Evolutionary conservation across 345 rosid species (phyloP), one percentile per base, ranked within the genome.

Genomic region (Linum tenue): DNA sequence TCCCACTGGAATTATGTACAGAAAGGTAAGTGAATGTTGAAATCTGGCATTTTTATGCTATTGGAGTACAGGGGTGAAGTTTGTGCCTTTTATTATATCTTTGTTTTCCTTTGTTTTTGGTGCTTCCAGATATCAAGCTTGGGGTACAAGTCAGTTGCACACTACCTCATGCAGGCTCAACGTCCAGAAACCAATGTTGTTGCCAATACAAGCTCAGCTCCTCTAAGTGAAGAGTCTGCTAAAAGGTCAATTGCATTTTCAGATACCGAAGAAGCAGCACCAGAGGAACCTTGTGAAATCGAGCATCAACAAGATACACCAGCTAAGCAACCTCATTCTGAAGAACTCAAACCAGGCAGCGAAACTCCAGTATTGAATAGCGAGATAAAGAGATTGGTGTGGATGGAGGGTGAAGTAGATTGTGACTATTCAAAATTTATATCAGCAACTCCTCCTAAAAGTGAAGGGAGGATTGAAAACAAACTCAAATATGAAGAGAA

Each of bases 111-210:
- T 22, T 22, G 31, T 22, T 22, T 22, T 22, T 22, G 31, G 31
- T 22, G 31, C 1, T 65, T 51, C 60, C 75, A 94, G 99, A 70
- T 94, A 67, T 55, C 75, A 65, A 65, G 73, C 14, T 66, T 88
- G 71, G 99, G 96, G 66, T 94, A 73, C 84, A 94, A 83, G 78
- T 94, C 99, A 5, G 95, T 90, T 67, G 97, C 99, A 43, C 99
- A 94, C 77, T 90, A 85, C 72, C 97, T 94, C 66, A 75, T 94
- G 76, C 80, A 84, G 66, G 84, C 87, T 75, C 63, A 56, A n/a
- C 68, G 78, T 55, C 60, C 72, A 5, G 72, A 78, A 66, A 57
- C 38, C 51, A 17, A 35, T 2, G 63, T 2, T 48, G 53, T 15
- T 9, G 14, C 9, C 12, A 10, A 1, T 15, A 9, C 53, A 9